Percentiles rank a stretch among this genome's conserved stretches.
These are phyloP conservation scores for Leersia perrieri DNA, from an alignment of 176 grass and related monocot species.

Conservation along the genomic window DNA sequence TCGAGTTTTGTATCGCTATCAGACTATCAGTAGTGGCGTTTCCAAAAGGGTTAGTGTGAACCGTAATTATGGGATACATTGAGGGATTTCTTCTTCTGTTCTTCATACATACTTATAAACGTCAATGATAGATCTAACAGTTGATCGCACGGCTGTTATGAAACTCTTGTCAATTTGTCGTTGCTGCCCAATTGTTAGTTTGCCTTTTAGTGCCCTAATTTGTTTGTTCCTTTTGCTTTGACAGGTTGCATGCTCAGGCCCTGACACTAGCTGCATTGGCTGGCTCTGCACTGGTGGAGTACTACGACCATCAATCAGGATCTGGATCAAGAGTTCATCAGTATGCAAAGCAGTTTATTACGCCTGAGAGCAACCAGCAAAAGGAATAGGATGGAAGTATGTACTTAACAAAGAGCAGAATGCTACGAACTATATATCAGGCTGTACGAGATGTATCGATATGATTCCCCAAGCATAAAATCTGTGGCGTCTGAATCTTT, in stretches of 20 bases:
- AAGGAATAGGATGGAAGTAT: constrained; percentile 50
- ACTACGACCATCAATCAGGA: constrained; percentile 75
- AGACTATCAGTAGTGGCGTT: no score
- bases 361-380: constrained; percentile 19
- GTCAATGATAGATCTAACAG: no score
- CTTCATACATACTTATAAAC: no score
- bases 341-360: constrained; percentile 60
- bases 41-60: no score
- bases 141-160: no score
- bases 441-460: not conserved
- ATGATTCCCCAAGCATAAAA: constrained; percentile 1
- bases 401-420: not conserved
- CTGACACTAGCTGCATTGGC: constrained; percentile 82
- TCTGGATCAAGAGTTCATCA: constrained; percentile 67
- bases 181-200: not conserved
- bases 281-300: constrained; percentile 76
- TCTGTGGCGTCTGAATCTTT: not conserved
- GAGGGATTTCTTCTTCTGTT: no score
- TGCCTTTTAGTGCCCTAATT: not conserved
- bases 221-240: not conserved
- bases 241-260: constrained; percentile 91
- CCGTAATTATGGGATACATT: no score
- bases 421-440: not conserved
- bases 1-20: no score
- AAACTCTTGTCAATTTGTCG: no score